phyloP scores from a whole-genome alignment of 176 grass and related monocot species.

The Paspalum notatum region DNA sequence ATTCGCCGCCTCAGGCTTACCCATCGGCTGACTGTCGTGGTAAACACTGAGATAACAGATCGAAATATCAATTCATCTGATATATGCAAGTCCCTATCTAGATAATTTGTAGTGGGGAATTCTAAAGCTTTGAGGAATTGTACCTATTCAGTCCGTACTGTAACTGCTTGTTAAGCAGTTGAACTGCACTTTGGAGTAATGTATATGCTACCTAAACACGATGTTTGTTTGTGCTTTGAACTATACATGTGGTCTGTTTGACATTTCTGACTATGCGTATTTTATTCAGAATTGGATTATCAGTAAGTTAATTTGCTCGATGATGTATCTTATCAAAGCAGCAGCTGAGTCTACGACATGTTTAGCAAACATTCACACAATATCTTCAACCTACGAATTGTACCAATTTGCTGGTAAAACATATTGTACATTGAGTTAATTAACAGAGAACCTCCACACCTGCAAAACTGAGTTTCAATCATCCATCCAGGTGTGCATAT shows the following conservation, averaged over 20 bases:
- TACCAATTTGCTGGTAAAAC: too few species aligned
- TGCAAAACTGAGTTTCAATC: too few species aligned
- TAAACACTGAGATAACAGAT: slow-evolving; percentile 22
- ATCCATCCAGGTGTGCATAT: too few species aligned
- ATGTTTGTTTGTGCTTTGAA: not conserved
- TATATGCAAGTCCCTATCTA: not conserved
- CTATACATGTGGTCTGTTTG: not conserved
- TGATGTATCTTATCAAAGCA: too few species aligned
- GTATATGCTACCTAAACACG: not conserved
- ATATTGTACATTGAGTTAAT: too few species aligned
- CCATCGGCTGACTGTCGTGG: not conserved
- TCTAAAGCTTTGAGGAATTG: slow-evolving; percentile 37
- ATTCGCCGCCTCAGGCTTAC: slow-evolving; percentile 30
- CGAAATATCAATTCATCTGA: slow-evolving; percentile 27
- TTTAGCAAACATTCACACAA: too few species aligned
- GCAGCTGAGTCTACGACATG: too few species aligned
- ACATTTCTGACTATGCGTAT: not conserved
- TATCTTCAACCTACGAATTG: too few species aligned
- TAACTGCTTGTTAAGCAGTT: slow-evolving; percentile 40
- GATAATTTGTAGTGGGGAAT: slow-evolving; percentile 35
- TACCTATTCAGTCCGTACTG: slow-evolving; percentile 51
- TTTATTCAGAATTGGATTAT: not conserved
- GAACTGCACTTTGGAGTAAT: slow-evolving; percentile 40
- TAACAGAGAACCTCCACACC: too few species aligned
- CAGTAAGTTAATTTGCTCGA: too few species aligned